Conservation (phyloP, 2,329 filamentous ascomycete species). For the Coccinonectria pachysandricola region DNA sequence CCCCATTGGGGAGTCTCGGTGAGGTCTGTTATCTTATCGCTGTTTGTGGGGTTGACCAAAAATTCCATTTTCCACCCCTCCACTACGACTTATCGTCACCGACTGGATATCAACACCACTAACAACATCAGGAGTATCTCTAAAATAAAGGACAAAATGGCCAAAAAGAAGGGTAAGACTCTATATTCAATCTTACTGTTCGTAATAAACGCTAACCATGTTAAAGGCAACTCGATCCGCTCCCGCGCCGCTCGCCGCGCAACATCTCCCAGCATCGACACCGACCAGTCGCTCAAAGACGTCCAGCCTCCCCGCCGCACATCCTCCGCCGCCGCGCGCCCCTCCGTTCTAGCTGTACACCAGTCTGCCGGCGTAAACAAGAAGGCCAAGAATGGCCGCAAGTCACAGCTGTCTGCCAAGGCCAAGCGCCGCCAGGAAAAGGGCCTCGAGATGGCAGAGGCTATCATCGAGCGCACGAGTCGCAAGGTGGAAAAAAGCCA, state of each 20-base stretch:
- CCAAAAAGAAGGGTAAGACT: constrained; percentile 21
- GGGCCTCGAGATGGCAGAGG: constrained; percentile 48
- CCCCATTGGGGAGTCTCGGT: too few relatives aligned
- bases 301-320: constrained; percentile 39
- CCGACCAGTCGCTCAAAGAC: constrained; percentile 61
- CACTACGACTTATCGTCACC: constrained; percentile 8
- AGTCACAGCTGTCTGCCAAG: constrained; percentile 42
- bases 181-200: accelerated
- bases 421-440: constrained; percentile 47
- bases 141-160: constrained; percentile 16
- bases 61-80: constrained; percentile 18
- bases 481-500: constrained; percentile 47
- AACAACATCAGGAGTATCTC: constrained; percentile 6
- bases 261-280: constrained; percentile 58
- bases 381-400: constrained; percentile 49
- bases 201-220: constrained; percentile 4
- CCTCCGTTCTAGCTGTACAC: constrained; percentile 60
- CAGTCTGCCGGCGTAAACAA: constrained; percentile 57
- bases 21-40: too few relatives aligned
- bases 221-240: constrained; percentile 51
- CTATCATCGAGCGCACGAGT: constrained; percentile 47
- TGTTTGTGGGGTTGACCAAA: too few relatives aligned
- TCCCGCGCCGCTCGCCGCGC: constrained; percentile 68
- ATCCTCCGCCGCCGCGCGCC: constrained; percentile 29
- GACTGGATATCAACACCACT: constrained; percentile 6